Conservation (phyloP, 2,329 filamentous ascomycete species). For the Calonectria hawksworthii region DNA sequence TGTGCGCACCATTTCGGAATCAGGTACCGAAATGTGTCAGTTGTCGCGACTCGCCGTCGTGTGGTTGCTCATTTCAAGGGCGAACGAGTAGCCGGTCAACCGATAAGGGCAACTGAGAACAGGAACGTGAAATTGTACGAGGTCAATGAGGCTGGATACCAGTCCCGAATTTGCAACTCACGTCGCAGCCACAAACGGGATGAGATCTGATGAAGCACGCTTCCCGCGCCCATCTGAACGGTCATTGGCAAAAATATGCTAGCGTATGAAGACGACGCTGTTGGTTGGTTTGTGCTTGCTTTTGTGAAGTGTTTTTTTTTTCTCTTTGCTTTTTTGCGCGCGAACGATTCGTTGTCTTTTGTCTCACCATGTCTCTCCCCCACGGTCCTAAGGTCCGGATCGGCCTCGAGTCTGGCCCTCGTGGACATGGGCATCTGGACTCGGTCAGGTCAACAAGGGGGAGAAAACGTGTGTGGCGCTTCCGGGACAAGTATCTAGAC, state of each 20-base stretch:
- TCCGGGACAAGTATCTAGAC: not conserved
- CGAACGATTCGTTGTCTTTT: not conserved
- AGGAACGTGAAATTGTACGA: conserved; percentile 31
- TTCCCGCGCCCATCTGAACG: not conserved
- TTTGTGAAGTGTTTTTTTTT: not conserved
- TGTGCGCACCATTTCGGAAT: conserved; percentile 7
- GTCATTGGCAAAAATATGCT: conserved; percentile 1
- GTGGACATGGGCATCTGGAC: not conserved
- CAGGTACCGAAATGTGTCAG: not conserved
- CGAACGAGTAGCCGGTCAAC: not conserved
- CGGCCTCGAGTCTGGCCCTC: not conserved
- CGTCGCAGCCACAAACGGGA: conserved; percentile 2
- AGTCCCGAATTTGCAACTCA: conserved; percentile 33
- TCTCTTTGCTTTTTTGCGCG: not conserved
- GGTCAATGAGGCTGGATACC: conserved; percentile 38
- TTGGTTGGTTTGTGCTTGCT: not conserved
- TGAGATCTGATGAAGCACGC: conserved; percentile 11
- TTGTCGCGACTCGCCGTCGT: not conserved
- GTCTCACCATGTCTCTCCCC: conserved; percentile 1
- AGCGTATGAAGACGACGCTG: not conserved
- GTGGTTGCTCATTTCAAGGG: conserved; percentile 6
- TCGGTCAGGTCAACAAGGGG: not conserved
- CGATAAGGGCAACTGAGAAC: not conserved
- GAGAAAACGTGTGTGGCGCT: not conserved
- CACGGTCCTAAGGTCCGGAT: not conserved